Evolutionary conservation across 192 early-diverging fungal species (phyloP), one percentile per base, ranked within the genome.

Genomic region (Coemansia sp.): DNA sequence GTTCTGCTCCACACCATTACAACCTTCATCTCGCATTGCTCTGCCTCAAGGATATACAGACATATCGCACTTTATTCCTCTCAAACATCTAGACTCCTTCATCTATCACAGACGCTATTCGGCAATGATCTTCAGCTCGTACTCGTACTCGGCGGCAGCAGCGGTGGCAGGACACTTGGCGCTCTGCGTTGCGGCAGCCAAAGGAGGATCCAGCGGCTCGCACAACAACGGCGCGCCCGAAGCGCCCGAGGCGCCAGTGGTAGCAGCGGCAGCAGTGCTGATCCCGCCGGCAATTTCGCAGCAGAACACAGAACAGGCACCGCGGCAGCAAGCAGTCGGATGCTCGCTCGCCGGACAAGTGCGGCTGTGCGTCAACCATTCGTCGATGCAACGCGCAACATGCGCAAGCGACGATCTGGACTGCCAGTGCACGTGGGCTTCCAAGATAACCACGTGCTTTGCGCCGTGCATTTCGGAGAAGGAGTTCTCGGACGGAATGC

Each of bases 401-500:
- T 82, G 80, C 63, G 64, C 62, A 8, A 55, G 67, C 61, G 80
- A 82, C 55, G 75, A 82, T 60, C 56, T 77, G 12, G 80, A 82
- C 71, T 82, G 80, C 66, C 80, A 82, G 54, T 82, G 80, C 42
- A 74, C 63, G 0, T 82, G 80, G 80, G 80, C 80, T 2, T 66
- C 68, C 40, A 54, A 68, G 17, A 62, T 65, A 7, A 74, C 75
- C 25, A 74, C 71, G 0, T 82, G 80, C 59, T 82, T 70, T 49
- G 70, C 75, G 4, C 80, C 80, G n/a, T 82, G 80, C 40, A 65
- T 74, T 6, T 13, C 71, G 45, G 80, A 82, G 7, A 70, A 74
- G 41, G 68, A 70, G 37, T 73, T 69, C 16, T 54, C 69, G 6
- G 80, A 77, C 50, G 69, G 69, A 39, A 76, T 76, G 80, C 80